Percentiles rank a stretch among this genome's conserved stretches.
Evolutionary conservation across 495 filamentous ascomycete genomes (phyloP).

Genomic region (Daldinia concentrica): DNA sequence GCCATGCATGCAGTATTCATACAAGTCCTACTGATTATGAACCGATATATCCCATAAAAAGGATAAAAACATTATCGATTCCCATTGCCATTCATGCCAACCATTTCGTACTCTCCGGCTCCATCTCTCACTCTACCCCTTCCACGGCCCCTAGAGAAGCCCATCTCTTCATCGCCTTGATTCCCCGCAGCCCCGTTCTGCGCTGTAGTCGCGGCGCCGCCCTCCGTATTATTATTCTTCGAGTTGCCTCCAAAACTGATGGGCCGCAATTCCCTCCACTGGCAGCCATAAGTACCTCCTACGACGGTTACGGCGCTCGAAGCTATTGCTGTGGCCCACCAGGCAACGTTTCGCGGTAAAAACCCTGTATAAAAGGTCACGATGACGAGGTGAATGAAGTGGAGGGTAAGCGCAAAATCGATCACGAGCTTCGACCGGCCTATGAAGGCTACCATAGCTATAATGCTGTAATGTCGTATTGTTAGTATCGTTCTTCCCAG

Average conservation of each 20-base stretch:
- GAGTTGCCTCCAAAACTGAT: constrained; percentile 82
- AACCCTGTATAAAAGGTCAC: constrained; percentile 77
- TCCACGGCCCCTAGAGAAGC: constrained; percentile 60
- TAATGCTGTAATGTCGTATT: constrained; percentile 61
- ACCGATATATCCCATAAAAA: neutral
- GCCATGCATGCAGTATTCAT: constrained; percentile 39
- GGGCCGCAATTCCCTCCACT: constrained; percentile 85
- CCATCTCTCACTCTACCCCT: constrained; percentile 66
- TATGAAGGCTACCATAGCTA: constrained; percentile 81
- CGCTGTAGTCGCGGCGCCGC: constrained; percentile 17
- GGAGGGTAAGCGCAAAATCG: constrained; percentile 91
- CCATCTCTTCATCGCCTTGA: constrained; percentile 59
- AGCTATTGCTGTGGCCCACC: constrained; percentile 83
- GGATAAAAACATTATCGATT: constrained; percentile 11
- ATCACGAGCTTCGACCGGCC: constrained; percentile 89
- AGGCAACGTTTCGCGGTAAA: constrained; percentile 78
- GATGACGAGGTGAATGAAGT: constrained; percentile 84
- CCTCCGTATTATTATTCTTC: constrained; percentile 28
- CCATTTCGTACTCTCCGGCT: constrained; percentile 84
- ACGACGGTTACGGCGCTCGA: constrained; percentile 75
- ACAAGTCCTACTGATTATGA: constrained; percentile 19
- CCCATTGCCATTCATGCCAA: constrained; percentile 50
- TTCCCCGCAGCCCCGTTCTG: constrained; percentile 30
- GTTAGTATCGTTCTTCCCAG: constrained; percentile 1
- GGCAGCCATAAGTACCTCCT: constrained; percentile 88